Evolutionary conservation across 495 filamentous ascomycete species (phyloP), one percentile per base, ranked within the genome.

Genomic region (Penicillium steckii): DNA sequence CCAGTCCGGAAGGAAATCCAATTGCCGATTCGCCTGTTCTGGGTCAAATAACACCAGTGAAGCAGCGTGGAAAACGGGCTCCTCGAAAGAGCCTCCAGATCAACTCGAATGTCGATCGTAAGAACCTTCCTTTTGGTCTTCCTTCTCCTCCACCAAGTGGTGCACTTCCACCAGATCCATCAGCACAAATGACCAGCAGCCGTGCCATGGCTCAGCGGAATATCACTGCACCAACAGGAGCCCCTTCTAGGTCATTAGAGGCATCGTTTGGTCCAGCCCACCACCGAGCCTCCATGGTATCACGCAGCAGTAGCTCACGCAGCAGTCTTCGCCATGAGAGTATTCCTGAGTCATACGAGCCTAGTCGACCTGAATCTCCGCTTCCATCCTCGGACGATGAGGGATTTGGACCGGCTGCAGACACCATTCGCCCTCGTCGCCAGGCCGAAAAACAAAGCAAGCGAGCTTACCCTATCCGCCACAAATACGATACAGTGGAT

Each of bases 351-450:
- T 56, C 58, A n/a, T 45, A 58, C n/a, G 58, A 59, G 17, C 54
- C 46, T 17, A 25, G 18, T 38, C 59, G 52, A n/a, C 47, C 59
- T 4, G 67, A 74, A 22, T 73, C 65, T 1, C 68, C 73, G 3
- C 46, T 77, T 13, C 67, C 70, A 27, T 75, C 73, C 33, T 77
- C 73, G 0, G 73, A 77, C 29, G 73, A 77, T 9, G 73, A 77
- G 42, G 58, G 63, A n/a, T 63, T 66, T 19, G 57, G 61, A 18
- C 59, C 57, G 1, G 37, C 15, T 18, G 25, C 42, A 13, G 48
- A 50, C 1, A 24, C 27, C 5, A 18, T 46, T 12, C 49, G 51
- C 9, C 25, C 48, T n/a, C 60, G 50, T 9, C 53, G 63, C 13
- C 12, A 25, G 18, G 30, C 47, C 8, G 44, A 59, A 5, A 58